Percentiles rank a stretch among this genome's conserved stretches.
These are phyloP conservation scores for Bremia lactucae DNA, from an alignment of 352 stramenopile genomes.

Conservation along the genomic window DNA sequence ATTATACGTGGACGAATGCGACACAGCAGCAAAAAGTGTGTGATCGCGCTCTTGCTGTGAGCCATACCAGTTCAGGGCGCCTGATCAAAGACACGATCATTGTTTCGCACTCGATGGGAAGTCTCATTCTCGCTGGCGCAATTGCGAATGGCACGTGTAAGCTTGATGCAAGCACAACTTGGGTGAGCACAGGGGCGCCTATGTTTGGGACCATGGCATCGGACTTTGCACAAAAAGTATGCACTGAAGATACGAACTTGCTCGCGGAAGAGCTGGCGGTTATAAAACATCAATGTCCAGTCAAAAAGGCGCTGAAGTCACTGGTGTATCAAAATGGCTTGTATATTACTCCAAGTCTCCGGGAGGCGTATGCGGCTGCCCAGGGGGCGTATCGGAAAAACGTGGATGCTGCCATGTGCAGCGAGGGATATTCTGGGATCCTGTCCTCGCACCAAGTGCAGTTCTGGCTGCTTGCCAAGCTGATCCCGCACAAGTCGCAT, in stretches of 20 bases:
- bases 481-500: slow-evolving; percentile 18
- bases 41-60: slow-evolving; percentile 4
- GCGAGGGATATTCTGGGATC: slow-evolving; percentile 18
- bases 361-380: slow-evolving; percentile 8
- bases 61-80: slow-evolving; percentile 5
- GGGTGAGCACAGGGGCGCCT: slow-evolving; percentile 20
- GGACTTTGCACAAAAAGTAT: slow-evolving; percentile 7
- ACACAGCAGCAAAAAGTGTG: slow-evolving; percentile 16
- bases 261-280: slow-evolving; percentile 5
- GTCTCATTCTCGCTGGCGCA: slow-evolving; percentile 11
- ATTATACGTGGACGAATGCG: slow-evolving; percentile 10
- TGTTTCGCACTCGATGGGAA: slow-evolving; percentile 16
- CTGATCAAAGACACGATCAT: slow-evolving; percentile 13
- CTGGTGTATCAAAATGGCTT: slow-evolving; percentile 17
- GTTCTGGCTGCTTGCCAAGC: slow-evolving; percentile 12
- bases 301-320: slow-evolving; percentile 5
- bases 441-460: slow-evolving; percentile 13
- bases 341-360: slow-evolving; percentile 5
- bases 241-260: slow-evolving; percentile 2
- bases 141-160: slow-evolving; percentile 12
- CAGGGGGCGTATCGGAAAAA: slow-evolving; percentile 18
- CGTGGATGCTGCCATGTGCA: slow-evolving; percentile 24
- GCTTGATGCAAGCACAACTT: slow-evolving; percentile 12
- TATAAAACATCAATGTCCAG: slow-evolving; percentile 8
- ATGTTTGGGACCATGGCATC: slow-evolving; percentile 18